A percentile compares a stretch with the other conserved stretches of the same genome.
phyloP scores from a whole-genome alignment of 176 grass and related monocot genomes.

The Ensete glaucum region DNA sequence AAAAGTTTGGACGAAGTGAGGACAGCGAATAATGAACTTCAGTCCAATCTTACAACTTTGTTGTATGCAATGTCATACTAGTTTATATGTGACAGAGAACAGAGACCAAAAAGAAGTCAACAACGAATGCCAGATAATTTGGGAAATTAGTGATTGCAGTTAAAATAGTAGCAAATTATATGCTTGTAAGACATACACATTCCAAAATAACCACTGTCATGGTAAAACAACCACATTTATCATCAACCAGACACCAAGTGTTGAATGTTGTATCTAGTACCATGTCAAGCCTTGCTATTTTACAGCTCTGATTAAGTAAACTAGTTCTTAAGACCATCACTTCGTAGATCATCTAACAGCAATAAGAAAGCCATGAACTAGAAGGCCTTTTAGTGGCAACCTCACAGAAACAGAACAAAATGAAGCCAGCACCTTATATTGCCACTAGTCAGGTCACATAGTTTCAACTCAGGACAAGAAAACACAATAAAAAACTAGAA shows the following conservation, averaged over 20 bases:
- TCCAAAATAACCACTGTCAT: neutral
- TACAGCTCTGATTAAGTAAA: neutral
- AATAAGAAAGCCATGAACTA: neutral
- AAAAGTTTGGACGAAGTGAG: too few species aligned
- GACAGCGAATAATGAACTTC: neutral
- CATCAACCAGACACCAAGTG: neutral
- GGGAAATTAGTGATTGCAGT: neutral
- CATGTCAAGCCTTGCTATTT: neutral
- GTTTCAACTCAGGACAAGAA: neutral
- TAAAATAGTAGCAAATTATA: neutral
- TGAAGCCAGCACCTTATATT: neutral
- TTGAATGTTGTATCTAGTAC: neutral
- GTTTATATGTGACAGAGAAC: neutral
- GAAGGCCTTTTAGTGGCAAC: neutral
- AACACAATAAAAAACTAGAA: neutral
- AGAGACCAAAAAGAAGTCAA: neutral
- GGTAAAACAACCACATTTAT: neutral
- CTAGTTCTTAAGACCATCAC: neutral
- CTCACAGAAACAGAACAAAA: neutral
- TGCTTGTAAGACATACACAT: neutral
- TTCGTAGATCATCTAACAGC: neutral
- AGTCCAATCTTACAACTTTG: neutral
- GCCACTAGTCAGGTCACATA: neutral
- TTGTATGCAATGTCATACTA: neutral
- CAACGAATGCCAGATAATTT: neutral